Evolutionary conservation across 805 yeast genomes (phyloP), one percentile per base, ranked within the genome.

Genomic region (Metschnikowia anglica): DNA sequence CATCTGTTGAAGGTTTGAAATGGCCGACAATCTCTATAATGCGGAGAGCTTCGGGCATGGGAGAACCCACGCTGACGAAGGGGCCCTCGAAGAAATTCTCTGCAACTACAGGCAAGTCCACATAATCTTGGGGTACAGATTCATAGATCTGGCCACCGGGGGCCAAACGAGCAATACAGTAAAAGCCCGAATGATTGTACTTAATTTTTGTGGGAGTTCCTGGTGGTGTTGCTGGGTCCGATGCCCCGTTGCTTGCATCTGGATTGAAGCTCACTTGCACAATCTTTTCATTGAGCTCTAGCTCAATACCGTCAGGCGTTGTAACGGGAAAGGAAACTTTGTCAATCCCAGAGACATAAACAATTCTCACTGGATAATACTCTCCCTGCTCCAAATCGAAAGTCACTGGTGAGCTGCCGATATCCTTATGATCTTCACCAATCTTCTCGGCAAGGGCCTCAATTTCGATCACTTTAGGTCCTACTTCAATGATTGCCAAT

Each of bases 1-100:
- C 45, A n/a, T 10, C 18, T 13, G 16, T 12, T 4, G 40, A 37
- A 3, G 29, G 32, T n/a, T 6, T 7, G 16, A 36, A 18, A 12
- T 26, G 34, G 15, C 45, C 45, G 6, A 31, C 12, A n/a, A 29
- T 18, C 16, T 41, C 44, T 7, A 21, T 11, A 9, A 19, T 15
- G 7, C 21, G 27, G 8, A 39, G 15, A 6, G 35, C 25, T 4
- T 15, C n/a, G 10, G 24, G 1, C 2, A 20, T 10, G 9, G 24
- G 23, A 2, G 8, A 10, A 8, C 29, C 2, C 8, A 19, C 21
- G 5, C n/a, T 19, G 7, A 5, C 18, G 18, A 11, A 29, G 4
- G 9, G 20, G 8, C 13, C 10, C 12, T 41, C 28, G 11, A 35
- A 21, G 17, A 11, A 29, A 5, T 37, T 40, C 6, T 23, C 23